phyloP scores from a whole-genome alignment of 2,329 filamentous ascomycete genomes.

The Microdochium nivale region DNA sequence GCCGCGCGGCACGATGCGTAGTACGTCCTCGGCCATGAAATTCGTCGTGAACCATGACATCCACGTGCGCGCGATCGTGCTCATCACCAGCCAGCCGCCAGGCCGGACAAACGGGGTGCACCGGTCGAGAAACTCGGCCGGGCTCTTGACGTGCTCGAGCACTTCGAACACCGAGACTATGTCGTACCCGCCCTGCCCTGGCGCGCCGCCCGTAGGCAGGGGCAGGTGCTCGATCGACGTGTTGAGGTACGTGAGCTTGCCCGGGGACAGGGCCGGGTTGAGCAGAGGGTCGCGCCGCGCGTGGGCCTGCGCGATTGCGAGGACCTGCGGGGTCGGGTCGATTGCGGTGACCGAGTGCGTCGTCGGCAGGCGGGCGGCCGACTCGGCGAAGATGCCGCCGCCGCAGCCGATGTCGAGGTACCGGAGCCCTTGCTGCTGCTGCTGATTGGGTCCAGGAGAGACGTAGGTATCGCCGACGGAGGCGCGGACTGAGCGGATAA shows the following conservation, averaged over 20 bases:
- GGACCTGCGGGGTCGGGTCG: slow-evolving; percentile 66
- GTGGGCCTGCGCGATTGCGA: slow-evolving; percentile 68
- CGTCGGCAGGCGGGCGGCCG: slow-evolving; percentile 58
- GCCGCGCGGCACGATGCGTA: slow-evolving; percentile 80
- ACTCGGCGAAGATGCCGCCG: slow-evolving; percentile 93
- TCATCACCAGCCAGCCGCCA: slow-evolving; percentile 87
- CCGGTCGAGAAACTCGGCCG: slow-evolving; percentile 62
- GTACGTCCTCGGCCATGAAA: slow-evolving; percentile 77
- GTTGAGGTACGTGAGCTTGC: slow-evolving; percentile 61
- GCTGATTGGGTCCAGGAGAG: slow-evolving; percentile 7
- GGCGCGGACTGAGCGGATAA: slow-evolving; percentile 66
- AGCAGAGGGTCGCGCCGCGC: slow-evolving; percentile 66
- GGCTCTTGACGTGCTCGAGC: slow-evolving; percentile 79
- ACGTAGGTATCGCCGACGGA: slow-evolving; percentile 36
- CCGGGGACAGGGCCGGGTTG: slow-evolving; percentile 26
- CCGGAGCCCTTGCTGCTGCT: slow-evolving; percentile 33
- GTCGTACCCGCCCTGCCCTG: slow-evolving; percentile 48
- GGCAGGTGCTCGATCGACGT: slow-evolving; percentile 66
- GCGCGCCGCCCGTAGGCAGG: slow-evolving; percentile 22
- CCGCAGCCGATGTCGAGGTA: slow-evolving; percentile 94
- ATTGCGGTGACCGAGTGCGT: slow-evolving; percentile 64
- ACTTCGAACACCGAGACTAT: slow-evolving; percentile 89
- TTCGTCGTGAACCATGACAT: slow-evolving; percentile 90
- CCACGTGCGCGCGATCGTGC: slow-evolving; percentile 86
- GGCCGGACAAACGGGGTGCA: slow-evolving; percentile 73